phyloP scores from a whole-genome alignment of 2,329 filamentous ascomycete genomes.

The Colletotrichum gloeosporioides region DNA sequence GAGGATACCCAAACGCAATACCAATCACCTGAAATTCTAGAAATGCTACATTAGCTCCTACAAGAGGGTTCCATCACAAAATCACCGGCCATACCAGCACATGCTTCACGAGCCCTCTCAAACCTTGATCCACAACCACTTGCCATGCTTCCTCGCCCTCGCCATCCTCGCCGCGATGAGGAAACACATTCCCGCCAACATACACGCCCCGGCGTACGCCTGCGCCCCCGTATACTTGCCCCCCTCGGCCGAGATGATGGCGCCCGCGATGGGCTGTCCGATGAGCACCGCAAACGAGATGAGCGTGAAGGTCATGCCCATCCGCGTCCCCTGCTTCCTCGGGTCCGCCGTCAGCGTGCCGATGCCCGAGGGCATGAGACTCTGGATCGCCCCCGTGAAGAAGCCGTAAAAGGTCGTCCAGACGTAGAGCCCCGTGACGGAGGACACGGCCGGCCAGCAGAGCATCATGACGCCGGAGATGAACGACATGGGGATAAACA shows the following conservation, averaged over 20 bases:
- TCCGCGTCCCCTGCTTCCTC: constrained; percentile 56
- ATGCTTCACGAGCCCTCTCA: constrained; percentile 9
- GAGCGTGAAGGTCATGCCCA: constrained; percentile 65
- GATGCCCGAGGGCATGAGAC: constrained; percentile 68
- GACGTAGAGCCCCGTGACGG: constrained; percentile 57
- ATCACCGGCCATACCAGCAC: neutral
- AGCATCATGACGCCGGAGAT: constrained; percentile 50
- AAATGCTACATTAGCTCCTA: neutral
- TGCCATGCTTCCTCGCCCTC: constrained; percentile 40
- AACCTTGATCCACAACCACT: constrained; percentile 46
- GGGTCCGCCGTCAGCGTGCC: constrained; percentile 59
- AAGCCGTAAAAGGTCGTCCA: constrained; percentile 71
- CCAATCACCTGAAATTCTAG: neutral
- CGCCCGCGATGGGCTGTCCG: constrained; percentile 57
- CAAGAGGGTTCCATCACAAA: neutral
- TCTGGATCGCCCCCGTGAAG: constrained; percentile 67
- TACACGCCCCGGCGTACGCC: constrained; percentile 48
- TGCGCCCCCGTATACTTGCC: constrained; percentile 54
- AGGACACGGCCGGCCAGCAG: constrained; percentile 63
- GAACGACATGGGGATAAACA: constrained; percentile 56
- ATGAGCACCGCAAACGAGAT: constrained; percentile 59
- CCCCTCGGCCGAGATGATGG: constrained; percentile 46
- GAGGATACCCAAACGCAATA: neutral
- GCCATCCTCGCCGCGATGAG: constrained; percentile 42
- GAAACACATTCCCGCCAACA: constrained; percentile 47